Base-by-base conservation (phyloP, 345 rosid genomes). In the Lepidium aucheri region DNA sequence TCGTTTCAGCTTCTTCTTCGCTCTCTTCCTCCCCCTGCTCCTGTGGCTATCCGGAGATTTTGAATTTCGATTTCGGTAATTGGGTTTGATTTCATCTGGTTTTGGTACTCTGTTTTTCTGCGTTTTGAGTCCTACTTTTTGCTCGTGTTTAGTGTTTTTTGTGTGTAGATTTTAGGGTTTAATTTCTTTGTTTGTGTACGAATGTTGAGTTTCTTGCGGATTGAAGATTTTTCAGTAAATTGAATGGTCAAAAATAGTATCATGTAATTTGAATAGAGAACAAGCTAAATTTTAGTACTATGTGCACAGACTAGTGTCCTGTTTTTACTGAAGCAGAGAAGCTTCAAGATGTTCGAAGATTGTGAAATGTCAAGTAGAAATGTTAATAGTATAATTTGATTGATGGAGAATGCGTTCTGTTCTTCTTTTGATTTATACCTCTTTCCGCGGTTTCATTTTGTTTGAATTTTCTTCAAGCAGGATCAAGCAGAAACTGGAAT, bases 51-150 rank as follows among this genome's bases (percentile, higher is more conserved):
- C 77, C 85, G 1, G 79, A 74, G 61, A 78, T 63, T 60, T 63
- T 77, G 24, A 63, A 73, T 57, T 71, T 74, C 70, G 63, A 81
- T 75, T 75, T 80, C 17, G 93, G 93, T 89, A 76, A 74, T 68
- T 34, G 8, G 24, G 5, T 61, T 50, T n/a, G 44, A 46, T 53
- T 26, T 40, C 49, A 16, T 49, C 18, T 39, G 24, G 1, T 17
- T 60, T 32, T 28, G 14, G 12, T 18, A 18, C 58, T 59, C 6
- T 26, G 28, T 10, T 12, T 43, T 39, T 22, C 28, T 35, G 24
- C 43, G 15, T 28, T 50, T 36, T 8, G 24, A 51, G n/a, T 26
- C 44, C 36, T 55, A 45, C n/a, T 17, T 17, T 41, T 26, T 12
- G 61, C 8, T 50, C 36, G 58, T 60, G 40, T 52, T 65, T 17